Conservation (phyloP, 345 rosid species). For the Arabidopsis arenosa region DNA sequence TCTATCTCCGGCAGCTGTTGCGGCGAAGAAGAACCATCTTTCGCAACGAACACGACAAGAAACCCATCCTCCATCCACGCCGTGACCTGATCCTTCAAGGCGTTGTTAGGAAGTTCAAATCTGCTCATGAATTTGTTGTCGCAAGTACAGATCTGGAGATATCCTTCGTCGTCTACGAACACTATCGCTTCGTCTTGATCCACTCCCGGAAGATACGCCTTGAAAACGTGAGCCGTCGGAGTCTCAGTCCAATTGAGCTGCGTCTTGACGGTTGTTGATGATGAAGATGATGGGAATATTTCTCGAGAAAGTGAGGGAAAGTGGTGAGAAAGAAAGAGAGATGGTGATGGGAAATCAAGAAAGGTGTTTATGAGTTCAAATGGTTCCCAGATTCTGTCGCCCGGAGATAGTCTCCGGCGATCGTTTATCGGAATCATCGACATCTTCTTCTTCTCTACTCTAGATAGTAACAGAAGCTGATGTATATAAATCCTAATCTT, state of each 20-base stretch:
- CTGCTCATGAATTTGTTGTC: slow-evolving; percentile 49
- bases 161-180: slow-evolving; percentile 44
- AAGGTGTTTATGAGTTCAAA: slow-evolving; percentile 39
- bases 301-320: slow-evolving; percentile 41
- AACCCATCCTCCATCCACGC: slow-evolving; percentile 46
- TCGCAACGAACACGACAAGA: slow-evolving; percentile 42
- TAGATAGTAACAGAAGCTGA: neutral
- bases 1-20: neutral
- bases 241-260: slow-evolving; percentile 46
- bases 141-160: slow-evolving; percentile 42
- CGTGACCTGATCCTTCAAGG: slow-evolving; percentile 39
- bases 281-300: slow-evolving; percentile 27
- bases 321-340: slow-evolving; percentile 26
- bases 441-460: slow-evolving; percentile 30
- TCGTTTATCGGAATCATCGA: slow-evolving; percentile 44
- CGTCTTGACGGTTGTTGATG: slow-evolving; percentile 26
- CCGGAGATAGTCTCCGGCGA: slow-evolving; percentile 28
- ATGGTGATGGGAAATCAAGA: slow-evolving; percentile 36
- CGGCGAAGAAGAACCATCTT: slow-evolving; percentile 32
- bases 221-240: slow-evolving; percentile 44
- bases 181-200: slow-evolving; percentile 41
- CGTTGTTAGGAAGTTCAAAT: slow-evolving; percentile 44
- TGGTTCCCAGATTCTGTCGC: slow-evolving; percentile 37
- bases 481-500: neutral
- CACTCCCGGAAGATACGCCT: slow-evolving; percentile 44